Evolutionary conservation across 179 eudicot species (phyloP).

Genomic region (Drosera spatulata): DNA sequence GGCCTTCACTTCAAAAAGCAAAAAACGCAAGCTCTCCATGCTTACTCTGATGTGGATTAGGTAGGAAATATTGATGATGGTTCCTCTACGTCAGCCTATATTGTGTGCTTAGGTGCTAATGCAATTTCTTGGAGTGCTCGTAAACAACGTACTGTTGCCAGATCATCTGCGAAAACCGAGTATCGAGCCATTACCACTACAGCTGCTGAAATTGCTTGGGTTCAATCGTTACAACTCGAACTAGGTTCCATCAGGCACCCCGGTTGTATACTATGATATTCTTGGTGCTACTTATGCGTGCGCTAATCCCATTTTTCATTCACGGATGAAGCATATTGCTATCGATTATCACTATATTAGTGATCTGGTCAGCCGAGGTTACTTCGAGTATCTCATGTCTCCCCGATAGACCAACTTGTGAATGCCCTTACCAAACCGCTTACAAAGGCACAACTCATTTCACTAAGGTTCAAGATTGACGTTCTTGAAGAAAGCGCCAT

Average conservation of each 20-base stretch:
- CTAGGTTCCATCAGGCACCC: too few species aligned
- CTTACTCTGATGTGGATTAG: not conserved
- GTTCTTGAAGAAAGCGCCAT: too few species aligned
- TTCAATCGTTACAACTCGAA: not conserved
- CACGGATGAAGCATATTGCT: not conserved
- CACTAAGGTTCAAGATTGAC: too few species aligned
- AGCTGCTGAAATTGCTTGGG: not conserved
- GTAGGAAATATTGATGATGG: not conserved
- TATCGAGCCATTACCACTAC: not conserved
- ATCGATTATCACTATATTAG: not conserved
- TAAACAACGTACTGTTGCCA: not conserved
- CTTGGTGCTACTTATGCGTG: not conserved
- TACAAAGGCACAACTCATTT: too few species aligned
- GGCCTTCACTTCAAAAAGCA: not conserved
- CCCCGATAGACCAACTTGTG: too few species aligned
- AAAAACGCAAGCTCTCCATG: not conserved
- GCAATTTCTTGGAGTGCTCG: not conserved
- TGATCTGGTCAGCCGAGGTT: not conserved
- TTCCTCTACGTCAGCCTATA: not conserved
- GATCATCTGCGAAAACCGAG: not conserved
- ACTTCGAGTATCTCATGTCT: too few species aligned
- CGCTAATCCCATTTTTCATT: not conserved
- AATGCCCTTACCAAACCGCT: too few species aligned
- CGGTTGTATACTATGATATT: not conserved
- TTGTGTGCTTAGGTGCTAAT: not conserved